Evolutionary conservation across 1,284 basidiomycete genomes (phyloP).

Genomic region (Trichosporon sp.): DNA sequence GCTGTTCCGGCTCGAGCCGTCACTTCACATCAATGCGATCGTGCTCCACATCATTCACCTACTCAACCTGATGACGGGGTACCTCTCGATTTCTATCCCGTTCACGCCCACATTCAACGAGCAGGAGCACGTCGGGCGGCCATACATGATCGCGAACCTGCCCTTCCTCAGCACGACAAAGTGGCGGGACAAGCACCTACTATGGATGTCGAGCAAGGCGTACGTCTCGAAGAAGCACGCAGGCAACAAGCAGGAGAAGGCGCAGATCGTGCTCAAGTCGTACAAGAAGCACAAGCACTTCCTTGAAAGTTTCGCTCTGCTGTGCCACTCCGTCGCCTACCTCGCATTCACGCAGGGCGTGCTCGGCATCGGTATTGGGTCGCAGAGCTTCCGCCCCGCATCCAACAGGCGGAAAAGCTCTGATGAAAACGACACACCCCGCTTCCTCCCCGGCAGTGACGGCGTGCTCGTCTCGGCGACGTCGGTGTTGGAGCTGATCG

Average conservation of each 20-base stretch:
- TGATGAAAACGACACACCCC: constrained; percentile 32
- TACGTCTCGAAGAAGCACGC: constrained; percentile 11
- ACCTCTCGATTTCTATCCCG: constrained; percentile 49
- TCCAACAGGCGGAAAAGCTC: constrained; percentile 10
- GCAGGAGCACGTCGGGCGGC: constrained; percentile 43
- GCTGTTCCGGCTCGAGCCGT: constrained; percentile 38
- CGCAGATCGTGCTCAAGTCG: constrained; percentile 29
- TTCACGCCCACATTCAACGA: constrained; percentile 37
- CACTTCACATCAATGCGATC: constrained; percentile 44
- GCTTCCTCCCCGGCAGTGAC: constrained; percentile 14
- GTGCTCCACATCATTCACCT: constrained; percentile 47
- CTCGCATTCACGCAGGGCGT: constrained; percentile 53
- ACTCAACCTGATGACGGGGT: constrained; percentile 44
- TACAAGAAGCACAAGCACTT: constrained; percentile 42
- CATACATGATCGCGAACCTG: constrained; percentile 40
- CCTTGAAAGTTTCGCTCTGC: constrained; percentile 45
- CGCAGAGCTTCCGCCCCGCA: constrained; percentile 16
- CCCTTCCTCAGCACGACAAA: constrained; percentile 47
- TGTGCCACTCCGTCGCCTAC: constrained; percentile 49
- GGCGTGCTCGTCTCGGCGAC: constrained; percentile 38
- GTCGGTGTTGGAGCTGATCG: constrained; percentile 41
- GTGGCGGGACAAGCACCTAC: constrained; percentile 42
- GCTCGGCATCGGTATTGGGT: constrained; percentile 41
- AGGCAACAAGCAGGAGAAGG: constrained; percentile 17
- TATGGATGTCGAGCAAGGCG: constrained; percentile 47